phyloP scores from a whole-genome alignment of 1,139 yeast species.

The Chernovozyma aurita region DNA sequence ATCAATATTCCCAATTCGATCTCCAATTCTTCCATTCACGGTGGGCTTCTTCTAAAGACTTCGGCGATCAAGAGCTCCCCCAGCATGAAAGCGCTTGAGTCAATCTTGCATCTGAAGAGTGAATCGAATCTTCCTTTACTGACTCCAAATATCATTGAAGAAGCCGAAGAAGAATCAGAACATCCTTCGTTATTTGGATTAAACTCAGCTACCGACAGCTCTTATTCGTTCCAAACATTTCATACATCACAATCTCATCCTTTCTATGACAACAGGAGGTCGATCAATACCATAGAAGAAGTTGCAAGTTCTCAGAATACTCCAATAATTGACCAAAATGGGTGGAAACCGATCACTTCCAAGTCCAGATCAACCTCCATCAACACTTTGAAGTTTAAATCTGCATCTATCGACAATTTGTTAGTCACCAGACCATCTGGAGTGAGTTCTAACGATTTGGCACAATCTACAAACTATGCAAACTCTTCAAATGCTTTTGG shows the following conservation, averaged over 20 bases:
- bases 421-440: not conserved
- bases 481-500: slow-evolving; percentile 11
- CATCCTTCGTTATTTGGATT: slow-evolving; percentile 2
- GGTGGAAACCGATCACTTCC: slow-evolving; percentile 19
- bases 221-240: slow-evolving; percentile 25
- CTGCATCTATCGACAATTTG: not conserved
- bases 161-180: slow-evolving; percentile 3
- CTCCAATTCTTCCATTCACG: slow-evolving; percentile 23
- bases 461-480: not conserved
- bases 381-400: not conserved
- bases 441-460: not conserved
- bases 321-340: slow-evolving; percentile 21
- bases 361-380: slow-evolving; percentile 6
- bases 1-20: slow-evolving; percentile 44
- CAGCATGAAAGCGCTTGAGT: slow-evolving; percentile 50
- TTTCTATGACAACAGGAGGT: slow-evolving; percentile 7
- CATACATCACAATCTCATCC: slow-evolving; percentile 23
- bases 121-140: not conserved
- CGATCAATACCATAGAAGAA: slow-evolving; percentile 18
- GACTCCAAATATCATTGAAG: not conserved
- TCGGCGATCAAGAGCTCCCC: slow-evolving; percentile 45
- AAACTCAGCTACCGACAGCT: slow-evolving; percentile 8
- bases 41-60: not conserved
- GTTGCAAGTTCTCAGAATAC: slow-evolving; percentile 8
- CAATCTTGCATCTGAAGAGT: slow-evolving; percentile 32